Conservation (phyloP, 2,329 filamentous ascomycete species). For the Cadophora gregata region DNA sequence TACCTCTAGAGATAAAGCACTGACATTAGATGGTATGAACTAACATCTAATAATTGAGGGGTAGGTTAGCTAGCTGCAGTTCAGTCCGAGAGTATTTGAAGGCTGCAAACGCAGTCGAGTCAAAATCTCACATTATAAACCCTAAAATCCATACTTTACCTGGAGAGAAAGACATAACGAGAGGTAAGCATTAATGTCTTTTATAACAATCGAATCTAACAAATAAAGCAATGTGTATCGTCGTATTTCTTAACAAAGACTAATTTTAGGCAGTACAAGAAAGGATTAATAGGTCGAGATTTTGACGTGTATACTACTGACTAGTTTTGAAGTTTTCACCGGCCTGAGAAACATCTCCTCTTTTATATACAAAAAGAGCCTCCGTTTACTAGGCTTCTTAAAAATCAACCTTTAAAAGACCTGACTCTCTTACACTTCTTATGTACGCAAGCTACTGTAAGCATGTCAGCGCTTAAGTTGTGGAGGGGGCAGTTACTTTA, state of each 20-base stretch:
- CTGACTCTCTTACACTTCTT: constrained; percentile 27
- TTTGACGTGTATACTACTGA: constrained; percentile 12
- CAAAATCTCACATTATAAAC: constrained; percentile 13
- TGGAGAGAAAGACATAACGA: neutral
- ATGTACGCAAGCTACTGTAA: constrained; percentile 23
- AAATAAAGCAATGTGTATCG: constrained; percentile 14
- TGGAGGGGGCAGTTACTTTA: constrained; percentile 1
- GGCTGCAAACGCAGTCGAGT: constrained; percentile 12
- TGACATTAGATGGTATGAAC: neutral
- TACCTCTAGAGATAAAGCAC: neutral
- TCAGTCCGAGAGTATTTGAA: constrained; percentile 16
- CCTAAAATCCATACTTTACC: constrained; percentile 4
- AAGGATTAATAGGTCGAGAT: constrained; percentile 11
- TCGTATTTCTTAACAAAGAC: constrained; percentile 5
- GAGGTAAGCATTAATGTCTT: neutral
- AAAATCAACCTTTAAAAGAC: constrained; percentile 22
- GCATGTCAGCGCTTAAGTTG: constrained; percentile 17
- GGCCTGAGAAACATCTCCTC: constrained; percentile 18
- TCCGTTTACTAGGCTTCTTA: constrained; percentile 2
- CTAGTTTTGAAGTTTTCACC: constrained; percentile 18
- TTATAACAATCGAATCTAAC: neutral
- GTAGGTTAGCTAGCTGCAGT: constrained; percentile 4
- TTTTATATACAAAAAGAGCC: constrained; percentile 18
- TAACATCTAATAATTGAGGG: constrained; percentile 5
- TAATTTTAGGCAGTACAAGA: constrained; percentile 5